Percentiles rank a stretch among this genome's conserved stretches.
Conservation (phyloP, 129 eudicot species). For the Lonicera japonica region DNA sequence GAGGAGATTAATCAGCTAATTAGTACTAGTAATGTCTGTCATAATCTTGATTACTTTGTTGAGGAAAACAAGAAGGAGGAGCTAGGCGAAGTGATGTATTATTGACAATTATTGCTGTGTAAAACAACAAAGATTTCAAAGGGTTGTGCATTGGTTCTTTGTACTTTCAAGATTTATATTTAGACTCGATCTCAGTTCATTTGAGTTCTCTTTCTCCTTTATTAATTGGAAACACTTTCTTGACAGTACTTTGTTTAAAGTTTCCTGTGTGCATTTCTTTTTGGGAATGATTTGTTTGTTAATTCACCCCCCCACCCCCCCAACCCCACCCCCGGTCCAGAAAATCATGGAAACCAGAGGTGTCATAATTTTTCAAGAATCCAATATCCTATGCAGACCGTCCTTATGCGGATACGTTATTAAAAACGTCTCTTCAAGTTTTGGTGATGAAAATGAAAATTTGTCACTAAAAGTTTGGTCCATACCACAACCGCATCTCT, state of each 20-base stretch:
- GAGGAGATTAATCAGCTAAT: slow-evolving; percentile 89
- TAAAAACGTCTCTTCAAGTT: no score
- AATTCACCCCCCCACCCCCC: no score
- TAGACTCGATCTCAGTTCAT: slow-evolving; percentile 2
- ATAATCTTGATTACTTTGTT: slow-evolving; percentile 42
- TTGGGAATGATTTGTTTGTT: slow-evolving; percentile 21
- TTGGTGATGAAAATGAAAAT: no score
- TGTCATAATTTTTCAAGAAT: neutral
- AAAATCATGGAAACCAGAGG: slow-evolving; percentile 9
- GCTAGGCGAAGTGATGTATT: slow-evolving; percentile 45
- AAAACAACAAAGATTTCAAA: slow-evolving; percentile 11
- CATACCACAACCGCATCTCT: no score
- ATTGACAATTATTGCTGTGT: slow-evolving; percentile 20
- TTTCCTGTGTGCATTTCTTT: slow-evolving; percentile 16
- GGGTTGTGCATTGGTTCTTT: slow-evolving; percentile 7
- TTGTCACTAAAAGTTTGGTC: no score
- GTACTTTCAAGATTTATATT: slow-evolving; percentile 15
- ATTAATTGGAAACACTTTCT: slow-evolving; percentile 22
- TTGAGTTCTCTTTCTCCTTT: slow-evolving; percentile 5
- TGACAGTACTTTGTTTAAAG: slow-evolving; percentile 16
- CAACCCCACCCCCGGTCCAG: no score
- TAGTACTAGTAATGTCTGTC: slow-evolving; percentile 38
- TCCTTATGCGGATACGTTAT: no score
- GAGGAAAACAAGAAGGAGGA: slow-evolving; percentile 64
- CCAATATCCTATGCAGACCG: no score